Evolutionary conservation across 352 stramenopile species (phyloP).

Genomic region (Phytophthora pistaciae): DNA sequence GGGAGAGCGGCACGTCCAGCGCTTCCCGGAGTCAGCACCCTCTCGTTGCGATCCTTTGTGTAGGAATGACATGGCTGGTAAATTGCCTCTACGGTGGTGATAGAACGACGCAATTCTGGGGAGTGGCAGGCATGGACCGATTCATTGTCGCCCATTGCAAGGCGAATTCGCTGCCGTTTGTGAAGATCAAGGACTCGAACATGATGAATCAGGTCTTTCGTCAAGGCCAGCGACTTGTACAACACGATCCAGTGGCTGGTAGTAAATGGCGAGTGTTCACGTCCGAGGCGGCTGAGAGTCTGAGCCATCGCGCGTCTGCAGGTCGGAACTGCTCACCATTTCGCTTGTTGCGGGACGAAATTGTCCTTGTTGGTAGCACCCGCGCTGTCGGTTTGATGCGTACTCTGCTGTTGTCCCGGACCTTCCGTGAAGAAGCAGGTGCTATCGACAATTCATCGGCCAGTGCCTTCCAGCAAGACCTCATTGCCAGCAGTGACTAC

Average conservation of each 20-base stretch:
- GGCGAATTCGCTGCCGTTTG: constrained; percentile 41
- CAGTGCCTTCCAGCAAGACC: constrained; percentile 28
- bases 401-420: constrained; percentile 28
- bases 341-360: constrained; percentile 39
- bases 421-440: constrained; percentile 32
- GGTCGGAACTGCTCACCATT: constrained; percentile 40
- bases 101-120: constrained; percentile 41
- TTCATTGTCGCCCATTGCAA: constrained; percentile 40
- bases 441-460: background rate
- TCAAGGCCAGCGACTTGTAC: background rate
- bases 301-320: background rate
- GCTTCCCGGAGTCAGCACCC: constrained; percentile 29
- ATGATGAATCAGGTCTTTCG: constrained; percentile 42
- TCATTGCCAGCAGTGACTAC: constrained; percentile 39
- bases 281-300: background rate
- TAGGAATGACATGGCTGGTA: constrained; percentile 37
- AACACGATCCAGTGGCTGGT: background rate
- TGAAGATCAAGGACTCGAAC: constrained; percentile 45
- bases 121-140: constrained; percentile 24
- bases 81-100: constrained; percentile 57
- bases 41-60: constrained; percentile 31
- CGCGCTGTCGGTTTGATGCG: constrained; percentile 33
- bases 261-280: constrained; percentile 28
- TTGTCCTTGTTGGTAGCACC: constrained; percentile 25
- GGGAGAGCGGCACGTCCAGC: constrained; percentile 30